Conservation (phyloP, 768 basidiomycete species). For the Gelatoporia subvermispora region DNA sequence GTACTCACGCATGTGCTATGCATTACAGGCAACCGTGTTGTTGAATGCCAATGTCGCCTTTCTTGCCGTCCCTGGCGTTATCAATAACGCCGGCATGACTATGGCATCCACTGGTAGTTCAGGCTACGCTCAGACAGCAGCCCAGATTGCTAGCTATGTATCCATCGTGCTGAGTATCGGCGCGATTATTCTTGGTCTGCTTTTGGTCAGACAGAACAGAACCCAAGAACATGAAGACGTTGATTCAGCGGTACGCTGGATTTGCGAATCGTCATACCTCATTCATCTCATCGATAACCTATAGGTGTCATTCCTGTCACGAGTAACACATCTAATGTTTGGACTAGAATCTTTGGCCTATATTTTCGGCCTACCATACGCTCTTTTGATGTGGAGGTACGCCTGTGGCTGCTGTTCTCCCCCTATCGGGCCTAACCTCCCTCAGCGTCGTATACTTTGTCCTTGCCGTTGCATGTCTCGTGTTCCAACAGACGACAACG, state of each 20-base stretch:
- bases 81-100: conserved; percentile 5
- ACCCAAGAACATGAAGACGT: conserved; percentile 13
- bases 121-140: conserved; percentile 5
- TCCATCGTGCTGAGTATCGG: conserved; percentile 7
- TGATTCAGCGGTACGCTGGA: conserved; percentile 33
- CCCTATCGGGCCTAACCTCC: too few relatives aligned
- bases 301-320: conserved; percentile 21
- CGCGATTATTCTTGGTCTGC: conserved; percentile 21
- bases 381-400: conserved; percentile 57
- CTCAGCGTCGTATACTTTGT: conserved; percentile 9
- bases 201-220: conserved; percentile 34
- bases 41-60: conserved; percentile 30
- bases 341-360: conserved; percentile 49
- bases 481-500: conserved; percentile 5
- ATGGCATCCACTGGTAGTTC: conserved; percentile 28
- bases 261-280: not conserved
- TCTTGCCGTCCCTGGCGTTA: conserved; percentile 28
- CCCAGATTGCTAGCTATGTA: conserved; percentile 40
- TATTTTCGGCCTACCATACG: conserved; percentile 50
- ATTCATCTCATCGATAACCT: conserved; percentile 1
- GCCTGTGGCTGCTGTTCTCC: conserved; percentile 15
- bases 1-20: not conserved
- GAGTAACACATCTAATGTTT: conserved; percentile 21
- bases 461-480: conserved; percentile 9
- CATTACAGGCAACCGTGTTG: conserved; percentile 30